Evolutionary conservation across 352 stramenopile species (phyloP).

Genomic region (Thalassiosira pacifica): DNA sequence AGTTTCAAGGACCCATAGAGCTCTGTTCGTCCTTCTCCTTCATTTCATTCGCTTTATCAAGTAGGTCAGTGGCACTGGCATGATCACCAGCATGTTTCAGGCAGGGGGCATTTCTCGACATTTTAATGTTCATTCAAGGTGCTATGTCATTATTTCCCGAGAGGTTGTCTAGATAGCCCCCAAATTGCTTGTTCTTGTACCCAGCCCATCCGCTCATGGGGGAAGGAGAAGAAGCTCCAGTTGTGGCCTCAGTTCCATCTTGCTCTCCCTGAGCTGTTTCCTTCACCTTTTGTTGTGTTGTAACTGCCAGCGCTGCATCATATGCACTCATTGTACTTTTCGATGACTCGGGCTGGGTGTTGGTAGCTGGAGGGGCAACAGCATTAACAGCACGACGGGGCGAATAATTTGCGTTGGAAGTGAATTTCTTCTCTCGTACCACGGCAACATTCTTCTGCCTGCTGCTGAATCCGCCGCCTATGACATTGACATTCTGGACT

Average conservation of each 20-base stretch:
- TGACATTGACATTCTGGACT: slow-evolving; percentile 30
- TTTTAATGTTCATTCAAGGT: slow-evolving; percentile 26
- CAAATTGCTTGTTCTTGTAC: slow-evolving; percentile 38
- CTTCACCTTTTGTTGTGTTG: slow-evolving; percentile 2
- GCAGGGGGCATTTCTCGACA: slow-evolving; percentile 42
- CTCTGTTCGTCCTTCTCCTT: slow-evolving; percentile 38
- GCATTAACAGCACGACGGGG: not conserved
- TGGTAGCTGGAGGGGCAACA: no score
- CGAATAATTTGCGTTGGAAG: not conserved
- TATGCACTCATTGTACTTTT: slow-evolving; percentile 52
- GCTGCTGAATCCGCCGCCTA: slow-evolving; percentile 30
- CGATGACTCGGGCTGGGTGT: slow-evolving; percentile 13
- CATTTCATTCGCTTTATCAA: slow-evolving; percentile 50
- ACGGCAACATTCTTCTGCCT: slow-evolving; percentile 44
- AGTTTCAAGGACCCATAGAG: slow-evolving; percentile 18
- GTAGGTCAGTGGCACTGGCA: slow-evolving; percentile 39
- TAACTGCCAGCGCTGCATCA: slow-evolving; percentile 21
- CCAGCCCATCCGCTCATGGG: slow-evolving; percentile 47
- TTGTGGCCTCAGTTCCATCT: not conserved
- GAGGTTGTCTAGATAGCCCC: slow-evolving; percentile 56
- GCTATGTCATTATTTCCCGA: slow-evolving; percentile 6
- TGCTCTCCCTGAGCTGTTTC: not conserved
- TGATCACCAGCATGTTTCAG: slow-evolving; percentile 35
- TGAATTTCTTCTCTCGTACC: slow-evolving; percentile 15
- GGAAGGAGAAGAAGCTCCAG: slow-evolving; percentile 16